Base-by-base conservation (phyloP, 1,139 yeast genomes). In the Candida tetrigidarum region DNA sequence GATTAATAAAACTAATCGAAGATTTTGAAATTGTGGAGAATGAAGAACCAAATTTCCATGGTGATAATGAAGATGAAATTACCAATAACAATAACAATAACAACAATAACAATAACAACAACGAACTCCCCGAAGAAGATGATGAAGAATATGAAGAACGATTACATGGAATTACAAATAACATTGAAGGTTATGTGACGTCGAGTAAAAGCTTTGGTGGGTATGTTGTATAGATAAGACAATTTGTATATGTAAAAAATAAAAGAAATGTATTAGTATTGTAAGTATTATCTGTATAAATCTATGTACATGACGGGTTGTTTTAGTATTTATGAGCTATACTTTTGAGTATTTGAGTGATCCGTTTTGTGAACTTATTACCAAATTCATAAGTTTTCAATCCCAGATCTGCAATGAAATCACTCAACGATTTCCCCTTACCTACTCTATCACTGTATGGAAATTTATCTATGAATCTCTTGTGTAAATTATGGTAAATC, bases 11-110 rank as follows among this genome's bases (percentile, higher is more conserved):
- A 51, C 50, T 75, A 50, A 65, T 75, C 25, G 69, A 74, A 49
- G 79, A 74, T 51, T 73, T 75, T 51, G 79, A 74, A 38, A 73
- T 74, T 41, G 71, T 74, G 11, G 78, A 76, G 50, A 74, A 69
- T 38, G 71, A 67, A 22, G 76, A 71, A 32, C 28, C 43, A 8
- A 66, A 76, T 44, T 59, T 71, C n/a, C 39, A 35, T 10, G 60
- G 56, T 3, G 55, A 45, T 3, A n/a, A 25, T 14, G 41, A 49
- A 4, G 22, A 9, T 10, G 51, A 47, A 7, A n/a, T 9, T 7
- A 28, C 5, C 15, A 15, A 10, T 11, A 19, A 19, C 4, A 10
- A 11, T 4, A 20, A 18, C 25, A 32, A 15, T 22, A 25, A 25
- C 28, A 25, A 25, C n/a, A 16, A 19, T 22, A 34, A 23, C 12